These are phyloP conservation scores for Diospyros kaki DNA, from an alignment of 148 eudicot genomes.

Conservation along the genomic window DNA sequence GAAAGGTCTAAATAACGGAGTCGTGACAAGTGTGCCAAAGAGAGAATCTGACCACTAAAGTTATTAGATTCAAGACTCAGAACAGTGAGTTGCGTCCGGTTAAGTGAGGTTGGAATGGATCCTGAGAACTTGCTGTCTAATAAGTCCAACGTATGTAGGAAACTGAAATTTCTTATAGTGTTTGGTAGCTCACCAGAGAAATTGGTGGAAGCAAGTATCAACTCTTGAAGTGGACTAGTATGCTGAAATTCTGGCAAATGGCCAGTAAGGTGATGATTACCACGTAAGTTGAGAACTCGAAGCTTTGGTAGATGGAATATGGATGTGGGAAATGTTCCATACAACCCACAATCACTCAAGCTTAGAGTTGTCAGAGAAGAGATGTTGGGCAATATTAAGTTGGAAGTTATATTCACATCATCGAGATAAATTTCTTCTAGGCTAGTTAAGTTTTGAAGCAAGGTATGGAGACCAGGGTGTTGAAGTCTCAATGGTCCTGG, in stretches of 20 bases:
- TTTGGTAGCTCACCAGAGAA: constrained; percentile 28
- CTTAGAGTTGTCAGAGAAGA: constrained; percentile 13
- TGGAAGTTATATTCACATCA: constrained; percentile 18
- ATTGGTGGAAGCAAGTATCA: constrained; percentile 12
- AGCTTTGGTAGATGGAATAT: constrained; percentile 30
- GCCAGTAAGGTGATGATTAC: constrained; percentile 19
- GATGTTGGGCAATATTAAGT: constrained; percentile 18
- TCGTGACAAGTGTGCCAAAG: not conserved
- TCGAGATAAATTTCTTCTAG: constrained; percentile 13
- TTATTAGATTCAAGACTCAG: constrained; percentile 9
- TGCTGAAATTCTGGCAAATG: constrained; percentile 28
- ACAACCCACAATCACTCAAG: constrained; percentile 16
- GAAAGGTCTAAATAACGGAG: not conserved
- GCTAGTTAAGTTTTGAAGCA: constrained; percentile 25
- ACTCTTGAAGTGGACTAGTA: not conserved
- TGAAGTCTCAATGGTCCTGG: constrained; percentile 11
- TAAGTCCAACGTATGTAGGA: constrained; percentile 9
- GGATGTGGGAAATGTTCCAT: constrained; percentile 20
- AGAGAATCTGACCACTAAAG: constrained; percentile 19
- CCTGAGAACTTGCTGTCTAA: constrained; percentile 11
- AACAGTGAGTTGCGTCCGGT: constrained; percentile 8
- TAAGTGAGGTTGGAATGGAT: constrained; percentile 20
- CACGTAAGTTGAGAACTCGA: constrained; percentile 12
- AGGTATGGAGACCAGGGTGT: not conserved
- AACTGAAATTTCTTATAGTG: constrained; percentile 27